Conservation (phyloP, 495 filamentous ascomycete species). For the Penicillium turbatum region DNA sequence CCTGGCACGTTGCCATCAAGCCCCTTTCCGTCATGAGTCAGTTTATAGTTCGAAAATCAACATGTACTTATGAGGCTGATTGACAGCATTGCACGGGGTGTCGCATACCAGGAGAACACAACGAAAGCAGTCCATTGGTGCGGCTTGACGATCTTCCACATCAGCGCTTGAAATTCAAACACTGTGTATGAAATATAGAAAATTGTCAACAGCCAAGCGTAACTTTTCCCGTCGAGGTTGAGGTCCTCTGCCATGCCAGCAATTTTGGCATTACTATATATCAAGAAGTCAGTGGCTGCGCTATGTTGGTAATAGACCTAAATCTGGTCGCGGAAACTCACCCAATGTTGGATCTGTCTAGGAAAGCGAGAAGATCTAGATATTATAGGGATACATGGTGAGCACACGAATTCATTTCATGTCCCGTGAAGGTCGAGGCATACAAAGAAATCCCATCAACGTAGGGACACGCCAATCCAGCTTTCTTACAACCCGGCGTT, state of each 20-base stretch:
- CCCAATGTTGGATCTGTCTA: constrained; percentile 68
- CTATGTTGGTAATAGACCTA: neutral
- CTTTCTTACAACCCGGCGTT: constrained; percentile 55
- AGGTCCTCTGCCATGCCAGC: constrained; percentile 49
- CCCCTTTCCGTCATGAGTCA: constrained; percentile 38
- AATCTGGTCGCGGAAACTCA: constrained; percentile 19
- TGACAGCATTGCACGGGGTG: constrained; percentile 5
- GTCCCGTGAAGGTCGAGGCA: constrained; percentile 12
- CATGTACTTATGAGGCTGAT: neutral
- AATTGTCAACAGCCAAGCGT: constrained; percentile 72
- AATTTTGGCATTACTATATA: constrained; percentile 59
- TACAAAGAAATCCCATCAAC: constrained; percentile 52
- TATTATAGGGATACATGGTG: neutral
- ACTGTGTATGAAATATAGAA: constrained; percentile 64
- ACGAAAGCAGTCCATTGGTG: constrained; percentile 49
- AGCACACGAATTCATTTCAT: neutral
- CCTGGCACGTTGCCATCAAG: constrained; percentile 56
- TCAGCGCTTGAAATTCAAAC: constrained; percentile 65
- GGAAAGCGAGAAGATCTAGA: constrained; percentile 58
- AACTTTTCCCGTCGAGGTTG: constrained; percentile 44
- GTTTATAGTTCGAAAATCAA: neutral
- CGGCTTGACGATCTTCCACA: constrained; percentile 67
- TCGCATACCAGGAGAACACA: constrained; percentile 45
- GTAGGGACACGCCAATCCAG: constrained; percentile 52
- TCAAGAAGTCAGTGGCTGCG: constrained; percentile 8